Conservation (phyloP, 2,329 filamentous ascomycete genomes). For the Scedosporium boydii region DNA sequence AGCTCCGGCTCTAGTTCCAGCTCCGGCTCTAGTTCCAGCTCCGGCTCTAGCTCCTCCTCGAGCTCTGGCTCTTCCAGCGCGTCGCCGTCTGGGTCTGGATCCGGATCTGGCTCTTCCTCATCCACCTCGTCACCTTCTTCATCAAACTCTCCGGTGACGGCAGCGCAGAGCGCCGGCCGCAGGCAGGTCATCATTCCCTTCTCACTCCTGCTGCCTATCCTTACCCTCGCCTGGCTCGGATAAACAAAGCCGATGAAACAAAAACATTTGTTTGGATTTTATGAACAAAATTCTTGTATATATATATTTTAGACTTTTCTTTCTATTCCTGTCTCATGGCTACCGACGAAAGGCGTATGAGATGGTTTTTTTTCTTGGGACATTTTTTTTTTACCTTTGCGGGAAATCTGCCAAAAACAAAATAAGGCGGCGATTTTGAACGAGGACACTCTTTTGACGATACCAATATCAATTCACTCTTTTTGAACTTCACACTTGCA, state of each 20-base stretch:
- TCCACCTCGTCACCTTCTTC: not conserved
- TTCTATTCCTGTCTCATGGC: not conserved
- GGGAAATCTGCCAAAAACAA: not conserved
- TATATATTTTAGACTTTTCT: not conserved
- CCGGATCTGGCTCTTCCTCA: not conserved
- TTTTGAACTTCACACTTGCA: not conserved
- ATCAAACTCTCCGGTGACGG: not conserved
- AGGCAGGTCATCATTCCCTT: not conserved
- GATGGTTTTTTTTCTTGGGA: too few relatives aligned
- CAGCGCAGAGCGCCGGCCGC: not conserved
- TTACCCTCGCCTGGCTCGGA: not conserved
- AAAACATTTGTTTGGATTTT: not conserved
- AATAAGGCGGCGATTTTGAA: not conserved
- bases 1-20: not conserved
- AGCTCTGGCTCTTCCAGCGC: not conserved
- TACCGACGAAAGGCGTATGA: not conserved
- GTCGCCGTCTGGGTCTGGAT: not conserved
- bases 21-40: not conserved
- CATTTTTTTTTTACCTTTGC: too few relatives aligned
- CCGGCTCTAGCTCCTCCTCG: not conserved
- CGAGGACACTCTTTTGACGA: conserved; percentile 1
- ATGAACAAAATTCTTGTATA: conserved; percentile 1
- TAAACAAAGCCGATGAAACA: not conserved
- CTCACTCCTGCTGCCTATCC: not conserved
- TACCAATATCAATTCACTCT: not conserved